phyloP scores from a whole-genome alignment of 23 red algal genomes.

The Chondrus crispus region DNA sequence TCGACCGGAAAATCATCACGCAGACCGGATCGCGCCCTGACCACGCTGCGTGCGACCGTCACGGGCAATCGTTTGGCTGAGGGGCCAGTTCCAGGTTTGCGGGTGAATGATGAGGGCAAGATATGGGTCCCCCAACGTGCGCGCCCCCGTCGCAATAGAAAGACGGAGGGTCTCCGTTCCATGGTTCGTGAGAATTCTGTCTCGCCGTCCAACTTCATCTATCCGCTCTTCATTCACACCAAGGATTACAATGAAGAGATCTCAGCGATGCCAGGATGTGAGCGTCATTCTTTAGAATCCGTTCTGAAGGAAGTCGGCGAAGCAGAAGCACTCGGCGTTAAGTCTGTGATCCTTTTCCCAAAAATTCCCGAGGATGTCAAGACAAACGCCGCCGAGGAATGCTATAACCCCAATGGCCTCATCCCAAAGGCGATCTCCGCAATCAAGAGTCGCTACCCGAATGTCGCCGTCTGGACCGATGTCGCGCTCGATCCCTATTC shows the following conservation, averaged over 20 bases:
- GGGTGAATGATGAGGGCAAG: slow-evolving; percentile 53
- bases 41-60: not conserved
- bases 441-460: slow-evolving; percentile 76
- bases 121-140: slow-evolving; percentile 78
- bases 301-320: slow-evolving; percentile 73
- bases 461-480: slow-evolving; percentile 95
- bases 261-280: slow-evolving; percentile 85
- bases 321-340: slow-evolving; percentile 64
- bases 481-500: slow-evolving; percentile 97
- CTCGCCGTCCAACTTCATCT: slow-evolving; percentile 86
- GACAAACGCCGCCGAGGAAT: slow-evolving; percentile 89
- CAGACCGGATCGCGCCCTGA: too few species aligned
- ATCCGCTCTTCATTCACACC: slow-evolving; percentile 95
- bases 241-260: slow-evolving; percentile 80
- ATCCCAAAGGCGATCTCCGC: slow-evolving; percentile 54
- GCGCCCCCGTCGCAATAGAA: slow-evolving; percentile 85
- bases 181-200: slow-evolving; percentile 87
- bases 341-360: slow-evolving; percentile 89
- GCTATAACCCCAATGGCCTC: slow-evolving; percentile 90
- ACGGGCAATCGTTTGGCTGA: not conserved
- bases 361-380: slow-evolving; percentile 91
- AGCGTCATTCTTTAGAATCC: slow-evolving; percentile 54
- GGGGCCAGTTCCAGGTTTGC: slow-evolving; percentile 37
- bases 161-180: slow-evolving; percentile 72
- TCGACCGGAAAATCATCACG: too few species aligned